Evolutionary conservation across 176 grass and related monocot species (phyloP).

Genomic region (Oryza nivara): DNA sequence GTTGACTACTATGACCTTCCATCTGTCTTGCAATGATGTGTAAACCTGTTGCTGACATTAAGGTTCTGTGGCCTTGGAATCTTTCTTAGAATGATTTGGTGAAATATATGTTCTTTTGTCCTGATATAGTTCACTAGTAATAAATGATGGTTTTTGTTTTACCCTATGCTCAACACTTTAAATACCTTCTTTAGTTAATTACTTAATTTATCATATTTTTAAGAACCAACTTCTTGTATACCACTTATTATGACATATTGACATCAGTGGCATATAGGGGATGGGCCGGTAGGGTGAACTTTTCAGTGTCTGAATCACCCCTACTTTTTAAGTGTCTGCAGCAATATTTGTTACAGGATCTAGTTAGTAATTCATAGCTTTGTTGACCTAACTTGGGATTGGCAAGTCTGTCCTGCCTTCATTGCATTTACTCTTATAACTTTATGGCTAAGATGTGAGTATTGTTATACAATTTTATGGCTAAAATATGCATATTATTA

Average conservation of each 20-base stretch:
- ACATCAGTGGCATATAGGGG: neutral
- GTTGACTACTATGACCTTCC: neutral
- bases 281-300: too few relatives aligned
- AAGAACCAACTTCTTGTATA: neutral
- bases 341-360: neutral
- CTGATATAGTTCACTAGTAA: neutral
- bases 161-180: too few relatives aligned
- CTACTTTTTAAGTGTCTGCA: neutral
- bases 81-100: neutral
- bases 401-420: neutral
- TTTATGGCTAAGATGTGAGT: slow-evolving; percentile 10
- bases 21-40: neutral
- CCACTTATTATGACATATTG: neutral
- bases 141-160: neutral
- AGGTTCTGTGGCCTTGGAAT: neutral
- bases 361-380: neutral
- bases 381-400: neutral
- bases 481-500: slow-evolving; percentile 17
- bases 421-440: neutral
- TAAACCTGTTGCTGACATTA: neutral
- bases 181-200: neutral
- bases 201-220: slow-evolving; percentile 18
- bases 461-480: slow-evolving; percentile 7
- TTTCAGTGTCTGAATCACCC: too few relatives aligned
- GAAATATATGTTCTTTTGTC: neutral